A percentile compares a stretch with the other conserved stretches of the same genome.
Conservation (phyloP, 2,329 filamentous ascomycete genomes). For the Aspergillus terreus region DNA sequence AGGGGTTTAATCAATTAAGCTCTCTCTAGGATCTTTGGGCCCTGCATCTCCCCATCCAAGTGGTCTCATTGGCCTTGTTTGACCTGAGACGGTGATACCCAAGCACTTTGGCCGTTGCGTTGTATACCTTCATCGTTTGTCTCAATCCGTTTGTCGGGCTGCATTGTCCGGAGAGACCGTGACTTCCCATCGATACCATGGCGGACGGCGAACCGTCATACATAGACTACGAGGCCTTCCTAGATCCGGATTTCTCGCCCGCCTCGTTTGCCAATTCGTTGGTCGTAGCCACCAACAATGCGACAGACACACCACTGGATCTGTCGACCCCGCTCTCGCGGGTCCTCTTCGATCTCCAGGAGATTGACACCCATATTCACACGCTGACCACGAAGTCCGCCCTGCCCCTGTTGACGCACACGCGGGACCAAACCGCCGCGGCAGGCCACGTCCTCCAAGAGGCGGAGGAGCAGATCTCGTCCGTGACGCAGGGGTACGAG, state of each 20-base stretch:
- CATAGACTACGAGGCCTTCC: slow-evolving; percentile 91
- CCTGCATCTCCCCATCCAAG: slow-evolving; percentile 7
- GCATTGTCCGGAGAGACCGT: neutral
- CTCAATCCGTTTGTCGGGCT: neutral
- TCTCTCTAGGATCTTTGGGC: neutral
- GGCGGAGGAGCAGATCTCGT: slow-evolving; percentile 74
- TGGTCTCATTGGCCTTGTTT: slow-evolving; percentile 4
- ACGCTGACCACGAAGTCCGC: slow-evolving; percentile 80
- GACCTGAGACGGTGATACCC: slow-evolving; percentile 11
- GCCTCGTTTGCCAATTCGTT: slow-evolving; percentile 82
- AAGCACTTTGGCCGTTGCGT: slow-evolving; percentile 1
- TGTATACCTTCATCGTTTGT: neutral
- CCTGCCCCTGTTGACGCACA: slow-evolving; percentile 74
- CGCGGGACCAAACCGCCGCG: slow-evolving; percentile 67
- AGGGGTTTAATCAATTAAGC: neutral
- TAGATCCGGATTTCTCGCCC: slow-evolving; percentile 77
- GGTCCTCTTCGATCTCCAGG: slow-evolving; percentile 93
- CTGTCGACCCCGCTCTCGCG: slow-evolving; percentile 89
- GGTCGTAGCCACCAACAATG: slow-evolving; percentile 86
- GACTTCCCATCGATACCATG: slow-evolving; percentile 20
- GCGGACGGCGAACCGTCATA: slow-evolving; percentile 62
- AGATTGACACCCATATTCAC: slow-evolving; percentile 95
- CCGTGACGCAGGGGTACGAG: slow-evolving; percentile 78
- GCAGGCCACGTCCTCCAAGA: slow-evolving; percentile 69
- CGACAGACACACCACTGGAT: slow-evolving; percentile 83